Conservation (phyloP, 2,329 filamentous ascomycete species). For the Phaeosphaeria sp. region DNA sequence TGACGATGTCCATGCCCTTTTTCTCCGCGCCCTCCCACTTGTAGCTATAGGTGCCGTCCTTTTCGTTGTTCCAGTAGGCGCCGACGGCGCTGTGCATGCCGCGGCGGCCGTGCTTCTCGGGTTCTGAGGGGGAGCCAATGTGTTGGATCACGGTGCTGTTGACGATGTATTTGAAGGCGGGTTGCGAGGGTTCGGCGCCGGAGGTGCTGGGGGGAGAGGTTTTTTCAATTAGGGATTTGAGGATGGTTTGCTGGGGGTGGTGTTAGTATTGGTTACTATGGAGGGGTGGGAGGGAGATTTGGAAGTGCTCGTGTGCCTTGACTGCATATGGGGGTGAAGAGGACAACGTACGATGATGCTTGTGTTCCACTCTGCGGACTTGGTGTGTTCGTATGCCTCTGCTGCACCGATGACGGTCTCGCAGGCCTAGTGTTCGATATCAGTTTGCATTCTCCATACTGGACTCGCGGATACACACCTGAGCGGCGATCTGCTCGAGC, state of each 20-base stretch:
- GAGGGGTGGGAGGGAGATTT: constrained; percentile 17
- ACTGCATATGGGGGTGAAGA: constrained; percentile 6
- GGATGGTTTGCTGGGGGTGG: constrained; percentile 70
- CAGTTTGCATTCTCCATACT: constrained; percentile 4
- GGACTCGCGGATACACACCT: constrained; percentile 20
- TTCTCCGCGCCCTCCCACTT: constrained; percentile 72
- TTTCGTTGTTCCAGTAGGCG: constrained; percentile 90
- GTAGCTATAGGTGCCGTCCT: constrained; percentile 88
- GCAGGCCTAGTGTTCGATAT: constrained; percentile 70
- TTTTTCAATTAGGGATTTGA: constrained; percentile 79
- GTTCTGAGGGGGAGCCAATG: constrained; percentile 56
- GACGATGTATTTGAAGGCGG: constrained; percentile 89
- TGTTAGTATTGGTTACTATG: constrained; percentile 49
- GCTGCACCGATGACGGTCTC: constrained; percentile 75
- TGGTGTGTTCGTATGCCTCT: constrained; percentile 84
- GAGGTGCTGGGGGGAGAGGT: constrained; percentile 66
- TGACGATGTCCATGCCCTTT: constrained; percentile 61
- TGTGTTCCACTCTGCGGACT: constrained; percentile 88
- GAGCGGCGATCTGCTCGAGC: constrained; percentile 39
- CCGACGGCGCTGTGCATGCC: constrained; percentile 90
- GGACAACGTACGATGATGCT: constrained; percentile 78
- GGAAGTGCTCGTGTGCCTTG: constrained; percentile 8
- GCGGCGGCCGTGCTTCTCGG: constrained; percentile 76
- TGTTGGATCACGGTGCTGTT: constrained; percentile 99
- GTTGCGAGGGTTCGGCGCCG: constrained; percentile 55